phyloP scores from a whole-genome alignment of 306 rosid species.

The Rubus idaeus region DNA sequence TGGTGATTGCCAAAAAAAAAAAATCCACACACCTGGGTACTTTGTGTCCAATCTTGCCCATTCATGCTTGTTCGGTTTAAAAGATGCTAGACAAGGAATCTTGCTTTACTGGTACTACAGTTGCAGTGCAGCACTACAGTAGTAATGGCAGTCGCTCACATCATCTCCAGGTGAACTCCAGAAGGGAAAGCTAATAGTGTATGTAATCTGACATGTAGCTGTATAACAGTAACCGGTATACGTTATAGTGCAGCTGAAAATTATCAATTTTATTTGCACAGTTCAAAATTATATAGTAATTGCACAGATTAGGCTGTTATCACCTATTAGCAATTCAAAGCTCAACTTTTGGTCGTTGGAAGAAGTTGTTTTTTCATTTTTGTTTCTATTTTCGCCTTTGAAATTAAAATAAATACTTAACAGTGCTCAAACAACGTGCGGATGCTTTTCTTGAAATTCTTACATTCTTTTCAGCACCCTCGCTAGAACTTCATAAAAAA shows the following conservation, averaged over 20 bases:
- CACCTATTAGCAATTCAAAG: background rate
- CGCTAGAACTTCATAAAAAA: background rate
- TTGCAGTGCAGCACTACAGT: slow-evolving; percentile 12
- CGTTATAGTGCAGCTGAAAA: slow-evolving; percentile 26
- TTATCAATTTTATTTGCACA: slow-evolving; percentile 18
- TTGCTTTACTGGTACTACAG: slow-evolving; percentile 19
- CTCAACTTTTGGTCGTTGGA: background rate
- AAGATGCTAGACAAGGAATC: slow-evolving; percentile 21
- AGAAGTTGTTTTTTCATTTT: background rate
- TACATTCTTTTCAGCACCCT: too few species aligned
- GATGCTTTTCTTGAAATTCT: background rate
- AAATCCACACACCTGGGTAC: background rate
- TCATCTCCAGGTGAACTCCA: slow-evolving; percentile 26
- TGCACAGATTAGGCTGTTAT: slow-evolving; percentile 15
- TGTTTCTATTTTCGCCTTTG: background rate
- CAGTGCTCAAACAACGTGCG: background rate
- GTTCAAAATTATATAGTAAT: slow-evolving; percentile 3
- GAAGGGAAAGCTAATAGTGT: slow-evolving; percentile 31
- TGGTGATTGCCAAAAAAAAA: background rate
- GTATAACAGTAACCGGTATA: slow-evolving; percentile 32
- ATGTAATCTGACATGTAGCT: slow-evolving; percentile 38
- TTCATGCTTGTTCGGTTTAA: slow-evolving; percentile 6
- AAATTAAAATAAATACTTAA: background rate
- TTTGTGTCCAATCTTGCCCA: slow-evolving; percentile 2
- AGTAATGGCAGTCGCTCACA: slow-evolving; percentile 29